Base-by-base conservation (phyloP, 768 basidiomycete genomes). In the Suillus brevipes region DNA sequence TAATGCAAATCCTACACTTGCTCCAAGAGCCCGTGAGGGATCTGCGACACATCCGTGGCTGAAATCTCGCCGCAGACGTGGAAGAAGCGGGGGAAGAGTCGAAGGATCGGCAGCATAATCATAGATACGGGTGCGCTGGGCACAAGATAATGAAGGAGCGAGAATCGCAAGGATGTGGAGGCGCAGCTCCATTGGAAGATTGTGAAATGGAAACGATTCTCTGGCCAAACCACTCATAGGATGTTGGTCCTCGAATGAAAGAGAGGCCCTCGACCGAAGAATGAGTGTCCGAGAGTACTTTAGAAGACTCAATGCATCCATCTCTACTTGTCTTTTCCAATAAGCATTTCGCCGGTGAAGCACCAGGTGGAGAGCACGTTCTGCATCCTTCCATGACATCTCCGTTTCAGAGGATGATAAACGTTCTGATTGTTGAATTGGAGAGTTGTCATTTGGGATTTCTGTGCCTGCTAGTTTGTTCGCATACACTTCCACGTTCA, bases 141-240 rank as follows among this genome's bases (percentile, higher is more conserved):
- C 74, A n/a, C 78, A 64, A 20, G 88, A 88, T 58, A 90, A 81
- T 1, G 75, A 79, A 18, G 87, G 88, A 6, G 86, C 81, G 36
- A 88, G 69, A 67, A 83, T 80, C 34, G 85, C 83, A 57, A 90
- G 79, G 55, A 87, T 83, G 72, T 85, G 68, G 7, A 85, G 77
- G 63, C 84, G 83, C 25, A 90, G 78, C 69, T 90, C 89, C 34
- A 74, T 80, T 2, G 89, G 89, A 37, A 90, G 75, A 25, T 68
- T 67, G 16, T 70, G 64, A 70, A 85, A 82, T 13, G 80, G 76
- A 67, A 79, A 79, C 6, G 71, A 65, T 43, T 63, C 59, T 20
- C 60, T 70, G 23, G 69, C 45, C 31, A 69, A 43, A 64, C 64
- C 62, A 23, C 61, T 71, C 14, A 70, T 66, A 8, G 65, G 28